Percentiles rank a stretch among this genome's conserved stretches.
phyloP scores from a whole-genome alignment of 2,329 filamentous ascomycete species.

The Cladobotryum mycophilum region DNA sequence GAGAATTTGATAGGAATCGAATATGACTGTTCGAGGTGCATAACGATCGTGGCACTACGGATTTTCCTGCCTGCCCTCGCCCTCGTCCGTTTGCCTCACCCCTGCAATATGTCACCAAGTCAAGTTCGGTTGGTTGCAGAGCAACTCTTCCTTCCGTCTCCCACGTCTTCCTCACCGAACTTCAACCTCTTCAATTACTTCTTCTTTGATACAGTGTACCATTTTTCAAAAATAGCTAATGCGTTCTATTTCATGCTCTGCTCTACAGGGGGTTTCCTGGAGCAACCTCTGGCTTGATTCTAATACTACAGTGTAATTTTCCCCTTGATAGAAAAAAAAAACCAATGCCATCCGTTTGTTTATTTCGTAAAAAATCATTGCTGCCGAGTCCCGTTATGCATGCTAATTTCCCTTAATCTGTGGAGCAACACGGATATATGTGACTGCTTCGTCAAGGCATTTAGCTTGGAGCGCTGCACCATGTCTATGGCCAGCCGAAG shows the following conservation, averaged over 20 bases:
- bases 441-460: constrained; percentile 6
- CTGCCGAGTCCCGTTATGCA: constrained; percentile 10
- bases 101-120: constrained; percentile 2
- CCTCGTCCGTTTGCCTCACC: constrained; percentile 8
- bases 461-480: constrained; percentile 36
- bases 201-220: too few species aligned
- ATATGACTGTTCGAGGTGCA: too few species aligned
- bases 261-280: too few species aligned
- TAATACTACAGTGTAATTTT: too few species aligned
- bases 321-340: background rate
- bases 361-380: constrained; percentile 1
- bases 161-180: background rate
- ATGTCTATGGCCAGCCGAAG: constrained; percentile 58
- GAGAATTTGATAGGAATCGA: background rate
- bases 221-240: too few species aligned
- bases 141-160: background rate
- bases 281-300: too few species aligned
- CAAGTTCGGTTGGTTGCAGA: constrained; percentile 9
- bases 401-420: constrained; percentile 9
- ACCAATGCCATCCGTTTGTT: background rate
- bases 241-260: too few species aligned
- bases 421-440: constrained; percentile 6
- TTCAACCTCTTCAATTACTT: background rate
- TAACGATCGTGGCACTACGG: too few species aligned
- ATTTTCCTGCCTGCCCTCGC: too few species aligned